A percentile compares a stretch with the other conserved stretches of the same genome.
Evolutionary conservation across 1,139 yeast genomes (phyloP).

Genomic region (Tardiomyces blankii): DNA sequence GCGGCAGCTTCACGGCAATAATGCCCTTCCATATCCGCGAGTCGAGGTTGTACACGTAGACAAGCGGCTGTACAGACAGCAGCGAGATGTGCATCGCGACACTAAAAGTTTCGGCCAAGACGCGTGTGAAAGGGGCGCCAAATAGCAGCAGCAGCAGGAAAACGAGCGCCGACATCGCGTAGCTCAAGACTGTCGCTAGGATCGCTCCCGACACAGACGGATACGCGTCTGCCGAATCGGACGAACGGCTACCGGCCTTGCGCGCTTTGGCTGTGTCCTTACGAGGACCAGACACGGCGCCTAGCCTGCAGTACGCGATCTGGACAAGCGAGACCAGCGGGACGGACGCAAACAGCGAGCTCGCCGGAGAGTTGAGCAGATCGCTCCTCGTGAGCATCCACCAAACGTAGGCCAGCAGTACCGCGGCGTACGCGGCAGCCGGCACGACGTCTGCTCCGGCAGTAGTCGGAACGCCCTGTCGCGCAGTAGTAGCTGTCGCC

Average conservation of each 20-base stretch:
- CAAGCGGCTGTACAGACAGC: conserved; percentile 52
- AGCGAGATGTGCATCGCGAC: conserved; percentile 57
- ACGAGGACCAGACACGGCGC: conserved; percentile 10
- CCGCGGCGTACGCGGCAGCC: not conserved
- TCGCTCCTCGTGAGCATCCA: not conserved
- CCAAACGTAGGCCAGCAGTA: not conserved
- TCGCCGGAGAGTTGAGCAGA: not conserved
- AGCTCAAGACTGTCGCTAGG: conserved; percentile 27
- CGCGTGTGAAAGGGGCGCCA: conserved; percentile 73
- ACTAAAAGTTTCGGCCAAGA: conserved; percentile 46
- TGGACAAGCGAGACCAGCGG: conserved; percentile 16
- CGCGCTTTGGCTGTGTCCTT: not conserved
- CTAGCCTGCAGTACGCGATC: conserved; percentile 17
- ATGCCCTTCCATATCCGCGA: conserved; percentile 36
- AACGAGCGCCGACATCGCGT: conserved; percentile 41
- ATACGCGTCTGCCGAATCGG: conserved; percentile 5
- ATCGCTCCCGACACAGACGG: conserved; percentile 17
- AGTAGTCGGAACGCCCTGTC: not conserved
- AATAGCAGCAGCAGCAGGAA: conserved; percentile 48
- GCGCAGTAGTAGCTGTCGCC: not conserved
- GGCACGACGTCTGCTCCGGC: not conserved
- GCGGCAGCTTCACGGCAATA: conserved; percentile 22
- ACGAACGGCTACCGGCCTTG: not conserved
- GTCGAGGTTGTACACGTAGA: conserved; percentile 49
- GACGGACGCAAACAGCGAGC: conserved; percentile 5